Conservation (phyloP, 2,329 filamentous ascomycete species). For the Didymella glomerata region DNA sequence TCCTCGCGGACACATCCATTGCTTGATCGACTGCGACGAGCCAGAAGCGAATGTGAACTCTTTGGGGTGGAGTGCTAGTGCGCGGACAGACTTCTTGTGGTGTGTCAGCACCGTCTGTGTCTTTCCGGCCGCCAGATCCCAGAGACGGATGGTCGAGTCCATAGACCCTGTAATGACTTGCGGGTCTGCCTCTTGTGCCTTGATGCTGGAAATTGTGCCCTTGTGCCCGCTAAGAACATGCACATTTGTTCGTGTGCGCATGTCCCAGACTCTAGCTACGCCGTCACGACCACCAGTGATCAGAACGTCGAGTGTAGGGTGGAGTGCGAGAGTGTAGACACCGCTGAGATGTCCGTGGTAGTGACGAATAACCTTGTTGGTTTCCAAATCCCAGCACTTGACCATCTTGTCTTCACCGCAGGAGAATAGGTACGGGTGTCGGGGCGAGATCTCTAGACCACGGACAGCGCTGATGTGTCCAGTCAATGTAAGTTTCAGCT, state of each 20-base stretch:
- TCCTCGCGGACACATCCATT: conserved; percentile 98
- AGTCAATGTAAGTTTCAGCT: conserved; percentile 41
- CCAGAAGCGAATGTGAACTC: conserved; percentile 97
- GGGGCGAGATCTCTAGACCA: conserved; percentile 87
- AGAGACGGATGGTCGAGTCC: conserved; percentile 71
- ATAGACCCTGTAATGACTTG: conserved; percentile 95
- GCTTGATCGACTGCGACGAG: conserved; percentile 93
- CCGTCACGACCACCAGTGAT: conserved; percentile 95
- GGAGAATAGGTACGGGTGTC: conserved; percentile 96
- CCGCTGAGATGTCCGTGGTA: conserved; percentile 97
- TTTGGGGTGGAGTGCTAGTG: conserved; percentile 81
- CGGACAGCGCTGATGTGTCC: conserved; percentile 45
- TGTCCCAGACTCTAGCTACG: conserved; percentile 96
- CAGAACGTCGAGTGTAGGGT: conserved; percentile 92
- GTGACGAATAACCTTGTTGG: conserved; percentile 87
- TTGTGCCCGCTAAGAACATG: conserved; percentile 93
- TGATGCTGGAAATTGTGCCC: conserved; percentile 85
- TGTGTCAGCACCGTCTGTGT: conserved; percentile 95
- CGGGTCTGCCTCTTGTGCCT: conserved; percentile 95
- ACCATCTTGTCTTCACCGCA: conserved; percentile 99
- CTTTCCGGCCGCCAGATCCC: conserved; percentile 96
- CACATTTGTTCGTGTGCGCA: conserved; percentile 91
- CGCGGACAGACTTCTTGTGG: conserved; percentile 96
- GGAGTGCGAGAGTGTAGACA: conserved; percentile 91
- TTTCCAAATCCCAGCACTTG: conserved; percentile 99